Base-by-base conservation (phyloP, 192 early-diverging fungal species). In the Coemansia pectinata region DNA sequence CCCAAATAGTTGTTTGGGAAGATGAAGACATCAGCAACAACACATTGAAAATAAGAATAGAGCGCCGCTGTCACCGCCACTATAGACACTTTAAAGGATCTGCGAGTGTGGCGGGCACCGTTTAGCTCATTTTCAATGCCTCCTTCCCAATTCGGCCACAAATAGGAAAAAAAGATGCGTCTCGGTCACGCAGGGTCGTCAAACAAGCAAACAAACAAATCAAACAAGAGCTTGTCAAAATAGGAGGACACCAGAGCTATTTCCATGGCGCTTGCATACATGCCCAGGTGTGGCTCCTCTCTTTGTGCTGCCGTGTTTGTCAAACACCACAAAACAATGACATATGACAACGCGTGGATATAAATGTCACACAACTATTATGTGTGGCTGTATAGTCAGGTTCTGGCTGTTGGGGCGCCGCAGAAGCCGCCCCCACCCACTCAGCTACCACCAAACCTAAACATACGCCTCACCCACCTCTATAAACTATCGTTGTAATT, bases 221-320 rank as follows among this genome's bases (percentile, higher is more conserved):
- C 52, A 55, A 55, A 55, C 27, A 58, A 58, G 29, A 2, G 19
- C 21, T 21, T 50, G 47, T 50, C 47, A n/a, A 58, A 58, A 58
- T 23, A 34, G 23, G 11, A 55, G 52, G 52, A 27, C 10, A 12
- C n/a, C 42, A 44, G 12, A 55, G 14, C 52, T 55, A 55, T 27
- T 55, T 55, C n/a, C 27, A 55, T 27, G 29, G 29, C 29, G 55
- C 55, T n/a, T n/a, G 55, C 55, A 58, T 58, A 31, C 55, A 58
- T 58, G 55, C 55, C 29, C 55, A 58, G 29, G 55, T 58, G 55
- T 58, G 55, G 55, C 55, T 58, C 55, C 55, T 58, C 31, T 31
- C 27, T 33, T 58, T 58, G 52, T 53, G 25, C 27, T 53, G 47
- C 7, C 9, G n/a, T 48, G 47, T 53, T 53, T 25, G 52, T 29